Percentiles rank a stretch among this genome's conserved stretches.
phyloP scores from a whole-genome alignment of 331 rosid genomes.

The Phaseolus coccineus region DNA sequence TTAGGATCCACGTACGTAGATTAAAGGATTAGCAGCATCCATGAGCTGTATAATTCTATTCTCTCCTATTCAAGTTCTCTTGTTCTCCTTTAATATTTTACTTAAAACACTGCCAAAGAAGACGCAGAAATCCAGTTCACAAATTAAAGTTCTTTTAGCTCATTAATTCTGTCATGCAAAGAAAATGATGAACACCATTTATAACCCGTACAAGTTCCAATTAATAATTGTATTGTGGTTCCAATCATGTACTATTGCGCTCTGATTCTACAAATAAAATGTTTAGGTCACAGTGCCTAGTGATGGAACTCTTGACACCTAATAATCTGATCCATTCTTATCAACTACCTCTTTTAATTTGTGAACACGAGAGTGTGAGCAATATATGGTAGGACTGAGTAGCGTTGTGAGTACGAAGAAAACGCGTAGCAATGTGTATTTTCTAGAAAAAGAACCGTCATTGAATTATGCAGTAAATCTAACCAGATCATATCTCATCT shows the following conservation, averaged over 20 bases:
- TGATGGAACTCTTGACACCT: background rate
- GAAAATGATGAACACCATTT: background rate
- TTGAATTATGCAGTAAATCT: background rate
- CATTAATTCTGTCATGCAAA: background rate
- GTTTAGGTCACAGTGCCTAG: no score
- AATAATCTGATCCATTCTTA: background rate
- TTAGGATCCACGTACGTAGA: background rate
- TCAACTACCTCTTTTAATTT: background rate
- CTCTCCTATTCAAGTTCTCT: background rate
- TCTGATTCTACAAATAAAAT: no score
- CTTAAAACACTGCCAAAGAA: background rate
- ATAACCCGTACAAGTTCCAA: background rate
- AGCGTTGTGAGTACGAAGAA: slow-evolving; percentile 14
- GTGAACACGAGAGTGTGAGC: slow-evolving; percentile 5
- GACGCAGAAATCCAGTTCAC: background rate
- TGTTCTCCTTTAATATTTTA: background rate
- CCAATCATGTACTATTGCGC: no score
- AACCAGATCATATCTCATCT: background rate
- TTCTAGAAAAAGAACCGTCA: background rate
- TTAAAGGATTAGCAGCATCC: background rate
- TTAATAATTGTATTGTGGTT: no score
- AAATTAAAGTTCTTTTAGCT: background rate
- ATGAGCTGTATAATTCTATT: background rate
- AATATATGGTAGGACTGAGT: background rate
- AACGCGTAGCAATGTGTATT: slow-evolving; percentile 31